phyloP scores from a whole-genome alignment of 192 early-diverging fungal species.

The Rhizoclosmatium sp. region DNA sequence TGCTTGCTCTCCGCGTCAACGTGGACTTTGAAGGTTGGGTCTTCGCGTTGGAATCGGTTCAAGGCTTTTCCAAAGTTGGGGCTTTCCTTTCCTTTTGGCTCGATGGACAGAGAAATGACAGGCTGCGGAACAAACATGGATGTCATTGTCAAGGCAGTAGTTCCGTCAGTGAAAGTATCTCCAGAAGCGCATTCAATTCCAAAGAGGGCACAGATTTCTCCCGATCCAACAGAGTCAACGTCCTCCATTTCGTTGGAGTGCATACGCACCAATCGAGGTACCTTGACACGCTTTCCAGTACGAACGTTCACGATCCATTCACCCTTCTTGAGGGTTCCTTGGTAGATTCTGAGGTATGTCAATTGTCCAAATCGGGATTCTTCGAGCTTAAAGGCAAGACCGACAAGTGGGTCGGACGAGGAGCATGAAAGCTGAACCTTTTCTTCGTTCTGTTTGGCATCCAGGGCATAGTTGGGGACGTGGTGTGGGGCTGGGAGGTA shows the following conservation, averaged over 20 bases:
- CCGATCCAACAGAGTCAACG: conserved; percentile 88
- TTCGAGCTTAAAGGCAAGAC: conserved; percentile 97
- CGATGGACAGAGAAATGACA: conserved; percentile 93
- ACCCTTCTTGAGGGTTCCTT: conserved; percentile 88
- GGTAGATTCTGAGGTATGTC: conserved; percentile 97
- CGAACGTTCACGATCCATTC: conserved; percentile 87
- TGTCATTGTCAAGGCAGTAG: conserved; percentile 84
- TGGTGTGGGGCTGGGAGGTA: conserved; percentile 86
- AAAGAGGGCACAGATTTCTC: conserved; percentile 98
- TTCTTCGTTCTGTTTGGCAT: conserved; percentile 51
- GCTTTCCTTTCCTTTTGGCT: conserved; percentile 89
- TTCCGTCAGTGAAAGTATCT: conserved; percentile 96
- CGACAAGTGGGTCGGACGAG: conserved; percentile 76
- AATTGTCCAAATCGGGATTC: conserved; percentile 96
- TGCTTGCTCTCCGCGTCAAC: conserved; percentile 92
- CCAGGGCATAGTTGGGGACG: conserved; percentile 62
- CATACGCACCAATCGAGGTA: conserved; percentile 96
- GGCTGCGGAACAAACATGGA: conserved; percentile 98
- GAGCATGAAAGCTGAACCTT: conserved; percentile 42
- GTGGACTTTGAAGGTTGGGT: conserved; percentile 85
- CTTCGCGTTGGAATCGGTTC: conserved; percentile 81
- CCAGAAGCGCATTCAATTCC: conserved; percentile 96
- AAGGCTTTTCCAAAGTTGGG: conserved; percentile 80
- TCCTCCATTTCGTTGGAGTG: conserved; percentile 99
- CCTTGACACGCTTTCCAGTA: conserved; percentile 93